Conservation (phyloP, 2,329 filamentous ascomycete genomes). For the Xylariomycetidae sp. region DNA sequence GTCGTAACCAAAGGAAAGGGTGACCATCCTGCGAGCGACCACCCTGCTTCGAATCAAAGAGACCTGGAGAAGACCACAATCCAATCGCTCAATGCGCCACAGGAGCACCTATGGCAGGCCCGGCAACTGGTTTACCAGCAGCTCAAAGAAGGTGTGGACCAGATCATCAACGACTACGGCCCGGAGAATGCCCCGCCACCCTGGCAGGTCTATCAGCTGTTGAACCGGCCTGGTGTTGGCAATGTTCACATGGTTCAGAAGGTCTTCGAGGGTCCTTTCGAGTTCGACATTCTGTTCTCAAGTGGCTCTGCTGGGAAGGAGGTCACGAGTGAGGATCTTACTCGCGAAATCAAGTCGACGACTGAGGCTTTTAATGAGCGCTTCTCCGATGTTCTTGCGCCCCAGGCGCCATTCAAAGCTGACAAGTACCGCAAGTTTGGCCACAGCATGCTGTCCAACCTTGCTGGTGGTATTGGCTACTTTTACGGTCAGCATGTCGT, state of each 20-base stretch:
- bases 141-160: constrained; percentile 44
- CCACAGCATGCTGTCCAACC: constrained; percentile 87
- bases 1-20: constrained; percentile 66
- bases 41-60: constrained; percentile 61
- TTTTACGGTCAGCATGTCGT: constrained; percentile 86
- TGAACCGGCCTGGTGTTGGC: constrained; percentile 60
- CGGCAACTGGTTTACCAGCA: constrained; percentile 58
- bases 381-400: constrained; percentile 66
- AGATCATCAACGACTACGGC: constrained; percentile 42
- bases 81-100: constrained; percentile 59
- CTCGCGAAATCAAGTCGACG: constrained; percentile 59
- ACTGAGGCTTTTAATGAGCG: constrained; percentile 66
- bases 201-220: constrained; percentile 76
- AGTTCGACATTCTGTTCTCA: constrained; percentile 88
- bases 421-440: constrained; percentile 73
- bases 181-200: constrained; percentile 68
- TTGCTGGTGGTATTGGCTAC: constrained; percentile 90
- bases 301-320: constrained; percentile 61
- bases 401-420: constrained; percentile 68
- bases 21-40: constrained; percentile 55
- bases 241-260: constrained; percentile 90
- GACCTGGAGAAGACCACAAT: constrained; percentile 73
- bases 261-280: constrained; percentile 81
- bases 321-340: constrained; percentile 57
- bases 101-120: constrained; percentile 74